Conservation (phyloP, 2,329 filamentous ascomycete genomes). For the Lachnellula arida region DNA sequence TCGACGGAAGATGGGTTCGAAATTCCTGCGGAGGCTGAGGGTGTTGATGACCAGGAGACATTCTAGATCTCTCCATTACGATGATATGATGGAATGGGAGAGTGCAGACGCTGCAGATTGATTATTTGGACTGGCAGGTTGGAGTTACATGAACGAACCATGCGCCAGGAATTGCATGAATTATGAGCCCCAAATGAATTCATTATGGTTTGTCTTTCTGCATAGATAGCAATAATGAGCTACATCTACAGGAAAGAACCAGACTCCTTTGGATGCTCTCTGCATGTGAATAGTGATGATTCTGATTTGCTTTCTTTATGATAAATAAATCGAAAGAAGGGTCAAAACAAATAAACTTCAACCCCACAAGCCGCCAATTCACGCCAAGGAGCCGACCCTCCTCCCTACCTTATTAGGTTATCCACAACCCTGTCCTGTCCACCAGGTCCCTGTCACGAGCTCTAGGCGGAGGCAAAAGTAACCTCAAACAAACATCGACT, state of each 20-base stretch:
- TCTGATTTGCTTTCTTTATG: not conserved
- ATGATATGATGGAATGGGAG: conserved; percentile 18
- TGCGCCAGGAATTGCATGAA: conserved; percentile 18
- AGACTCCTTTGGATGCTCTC: too few relatives aligned
- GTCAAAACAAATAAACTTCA: conserved; percentile 4
- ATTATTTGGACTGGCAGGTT: conserved; percentile 18
- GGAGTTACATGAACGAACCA: conserved; percentile 25
- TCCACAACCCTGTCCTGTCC: not conserved
- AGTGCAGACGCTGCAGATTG: conserved; percentile 15
- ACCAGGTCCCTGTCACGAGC: conserved; percentile 15
- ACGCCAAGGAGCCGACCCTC: not conserved
- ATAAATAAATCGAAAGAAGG: not conserved
- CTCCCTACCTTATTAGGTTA: too few relatives aligned
- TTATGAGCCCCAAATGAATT: conserved; percentile 16
- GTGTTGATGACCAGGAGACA: conserved; percentile 72
- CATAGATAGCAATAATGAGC: conserved; percentile 13
- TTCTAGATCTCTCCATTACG: conserved; percentile 45
- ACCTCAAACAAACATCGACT: not conserved
- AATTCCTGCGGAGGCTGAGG: conserved; percentile 71
- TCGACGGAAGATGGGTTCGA: conserved; percentile 92
- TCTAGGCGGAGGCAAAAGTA: conserved; percentile 8
- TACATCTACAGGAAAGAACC: not conserved
- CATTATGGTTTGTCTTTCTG: conserved; percentile 13
- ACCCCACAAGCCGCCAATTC: conserved; percentile 2
- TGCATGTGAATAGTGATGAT: conserved; percentile 10